These are phyloP conservation scores for Trichosporon ovoides DNA, from an alignment of 1,284 basidiomycete genomes.

Conservation along the genomic window DNA sequence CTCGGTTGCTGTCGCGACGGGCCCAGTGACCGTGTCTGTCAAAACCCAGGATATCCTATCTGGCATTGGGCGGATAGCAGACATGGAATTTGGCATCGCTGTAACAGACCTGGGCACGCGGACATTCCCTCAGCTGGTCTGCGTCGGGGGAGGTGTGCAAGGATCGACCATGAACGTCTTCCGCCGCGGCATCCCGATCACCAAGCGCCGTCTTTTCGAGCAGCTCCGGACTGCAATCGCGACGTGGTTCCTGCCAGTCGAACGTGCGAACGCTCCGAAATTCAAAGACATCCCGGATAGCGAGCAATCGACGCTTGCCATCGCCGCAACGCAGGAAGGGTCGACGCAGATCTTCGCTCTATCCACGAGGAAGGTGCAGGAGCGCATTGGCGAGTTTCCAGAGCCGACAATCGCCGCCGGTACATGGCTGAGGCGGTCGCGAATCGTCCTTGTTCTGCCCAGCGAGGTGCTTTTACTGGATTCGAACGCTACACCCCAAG, in stretches of 20 bases:
- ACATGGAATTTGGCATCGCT: constrained; percentile 62
- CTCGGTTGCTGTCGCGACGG: constrained; percentile 18
- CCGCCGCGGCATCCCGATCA: constrained; percentile 74
- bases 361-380: constrained; percentile 60
- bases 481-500: constrained; percentile 50
- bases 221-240: constrained; percentile 70
- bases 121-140: constrained; percentile 73
- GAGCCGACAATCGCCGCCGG: constrained; percentile 72
- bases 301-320: constrained; percentile 53
- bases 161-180: constrained; percentile 82
- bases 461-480: constrained; percentile 72
- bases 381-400: constrained; percentile 66
- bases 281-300: constrained; percentile 40
- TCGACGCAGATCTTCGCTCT: constrained; percentile 63
- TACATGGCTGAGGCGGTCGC: constrained; percentile 74
- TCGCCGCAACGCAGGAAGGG: constrained; percentile 68
- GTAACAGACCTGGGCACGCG: constrained; percentile 53
- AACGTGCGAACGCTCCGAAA: constrained; percentile 32
- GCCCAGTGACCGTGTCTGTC: constrained; percentile 58
- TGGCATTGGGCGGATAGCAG: constrained; percentile 73
- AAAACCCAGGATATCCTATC: constrained; percentile 60
- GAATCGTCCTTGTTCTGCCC: constrained; percentile 73
- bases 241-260: constrained; percentile 73
- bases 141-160: constrained; percentile 69
- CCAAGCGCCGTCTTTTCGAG: constrained; percentile 72